Conservation (phyloP, 441 rosid genomes). For the Populus hybrid region DNA sequence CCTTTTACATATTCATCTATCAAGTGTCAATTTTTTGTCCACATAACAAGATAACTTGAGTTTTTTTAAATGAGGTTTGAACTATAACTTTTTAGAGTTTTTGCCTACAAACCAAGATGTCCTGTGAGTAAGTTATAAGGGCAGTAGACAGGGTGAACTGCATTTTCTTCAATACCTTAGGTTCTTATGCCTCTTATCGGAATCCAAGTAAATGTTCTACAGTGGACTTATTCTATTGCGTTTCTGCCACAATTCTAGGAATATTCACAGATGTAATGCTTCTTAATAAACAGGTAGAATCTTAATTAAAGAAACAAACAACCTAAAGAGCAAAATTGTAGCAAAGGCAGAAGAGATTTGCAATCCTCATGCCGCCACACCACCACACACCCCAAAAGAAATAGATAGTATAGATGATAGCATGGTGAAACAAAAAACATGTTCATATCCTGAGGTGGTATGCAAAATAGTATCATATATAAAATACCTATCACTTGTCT, state of each 20-base stretch:
- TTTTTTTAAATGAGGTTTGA: not conserved
- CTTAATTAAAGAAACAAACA: not conserved
- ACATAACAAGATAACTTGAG: not conserved
- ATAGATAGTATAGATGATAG: not conserved
- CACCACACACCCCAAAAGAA: not conserved
- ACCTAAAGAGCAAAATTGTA: not conserved
- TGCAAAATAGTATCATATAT: not conserved
- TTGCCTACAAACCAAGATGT: not conserved
- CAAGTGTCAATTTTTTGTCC: not conserved
- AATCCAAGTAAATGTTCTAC: no score
- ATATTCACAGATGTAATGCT: not conserved
- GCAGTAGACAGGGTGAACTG: not conserved
- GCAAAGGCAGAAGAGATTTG: not conserved
- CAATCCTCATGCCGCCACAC: not conserved
- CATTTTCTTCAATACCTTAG: not conserved
- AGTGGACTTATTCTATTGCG: not conserved
- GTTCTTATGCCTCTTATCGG: not conserved
- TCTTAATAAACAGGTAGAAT: not conserved
- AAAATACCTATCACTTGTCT: conserved; percentile 89
- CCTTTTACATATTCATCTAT: not conserved
- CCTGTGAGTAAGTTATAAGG: not conserved
- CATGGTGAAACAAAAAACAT: not conserved
- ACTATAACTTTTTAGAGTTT: not conserved
- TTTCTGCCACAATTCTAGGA: not conserved
- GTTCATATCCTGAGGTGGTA: not conserved